phyloP scores from a whole-genome alignment of 345 rosid genomes.

The Hypericum androsaemum region DNA sequence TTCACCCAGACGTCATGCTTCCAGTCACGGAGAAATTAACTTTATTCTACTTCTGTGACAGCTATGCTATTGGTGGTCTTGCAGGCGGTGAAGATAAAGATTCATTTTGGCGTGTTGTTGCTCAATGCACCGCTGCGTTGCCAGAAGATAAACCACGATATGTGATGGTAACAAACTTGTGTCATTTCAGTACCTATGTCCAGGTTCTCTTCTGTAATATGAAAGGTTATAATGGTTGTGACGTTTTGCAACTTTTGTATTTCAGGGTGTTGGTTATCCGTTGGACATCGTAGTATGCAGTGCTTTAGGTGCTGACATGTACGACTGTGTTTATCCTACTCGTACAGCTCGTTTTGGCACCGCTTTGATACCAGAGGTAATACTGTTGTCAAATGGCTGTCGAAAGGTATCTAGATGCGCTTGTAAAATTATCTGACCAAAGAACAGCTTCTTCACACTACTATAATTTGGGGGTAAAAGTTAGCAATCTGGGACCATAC shows the following conservation, averaged over 20 bases:
- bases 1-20: no score
- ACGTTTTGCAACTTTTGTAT: constrained; percentile 3
- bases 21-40: constrained; percentile 3
- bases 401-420: constrained; percentile 1
- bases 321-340: constrained; percentile 75
- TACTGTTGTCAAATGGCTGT: constrained; percentile 5
- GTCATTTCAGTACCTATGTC: background rate
- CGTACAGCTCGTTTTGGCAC: constrained; percentile 85
- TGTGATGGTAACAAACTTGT: constrained; percentile 46
- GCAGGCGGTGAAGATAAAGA: constrained; percentile 86
- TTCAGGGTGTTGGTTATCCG: constrained; percentile 81
- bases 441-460: no score
- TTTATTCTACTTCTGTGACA: constrained; percentile 32
- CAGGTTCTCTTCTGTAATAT: constrained; percentile 6
- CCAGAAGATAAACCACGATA: constrained; percentile 81
- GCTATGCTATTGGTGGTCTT: constrained; percentile 91
- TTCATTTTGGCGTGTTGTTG: constrained; percentile 83
- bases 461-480: no score
- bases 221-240: background rate
- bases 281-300: constrained; percentile 77
- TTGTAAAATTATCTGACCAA: no score
- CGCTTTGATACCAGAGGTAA: constrained; percentile 72
- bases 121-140: constrained; percentile 67
- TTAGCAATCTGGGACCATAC: no score
- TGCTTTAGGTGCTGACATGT: constrained; percentile 81